Conservation (phyloP, 768 basidiomycete species). For the Suillus lakei region DNA sequence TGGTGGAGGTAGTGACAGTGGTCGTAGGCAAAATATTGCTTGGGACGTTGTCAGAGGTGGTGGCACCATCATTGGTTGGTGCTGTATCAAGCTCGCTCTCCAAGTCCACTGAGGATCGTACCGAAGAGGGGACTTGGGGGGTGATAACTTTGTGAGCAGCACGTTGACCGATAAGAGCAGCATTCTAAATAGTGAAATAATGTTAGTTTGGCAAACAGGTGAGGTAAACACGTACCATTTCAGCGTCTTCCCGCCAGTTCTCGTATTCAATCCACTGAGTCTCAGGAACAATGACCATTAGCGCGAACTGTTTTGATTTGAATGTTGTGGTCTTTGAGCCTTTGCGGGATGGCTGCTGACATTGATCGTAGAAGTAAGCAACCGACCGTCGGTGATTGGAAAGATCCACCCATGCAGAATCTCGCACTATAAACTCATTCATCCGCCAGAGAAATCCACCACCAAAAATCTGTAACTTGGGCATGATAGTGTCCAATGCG, state of each 20-base stretch:
- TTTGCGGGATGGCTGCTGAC: slow-evolving; percentile 5
- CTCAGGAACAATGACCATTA: slow-evolving; percentile 13
- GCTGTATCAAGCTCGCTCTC: background rate
- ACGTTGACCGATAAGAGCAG: background rate
- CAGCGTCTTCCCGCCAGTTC: background rate
- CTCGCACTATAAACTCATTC: slow-evolving; percentile 11
- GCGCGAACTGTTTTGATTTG: slow-evolving; percentile 8
- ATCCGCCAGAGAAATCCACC: slow-evolving; percentile 9
- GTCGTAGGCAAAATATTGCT: background rate
- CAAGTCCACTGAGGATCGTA: background rate
- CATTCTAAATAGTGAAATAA: background rate
- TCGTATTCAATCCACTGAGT: slow-evolving; percentile 13
- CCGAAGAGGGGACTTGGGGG: background rate
- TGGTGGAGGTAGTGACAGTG: background rate
- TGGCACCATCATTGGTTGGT: background rate
- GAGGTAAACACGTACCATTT: background rate
- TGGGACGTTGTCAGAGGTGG: slow-evolving; percentile 1
- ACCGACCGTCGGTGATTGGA: background rate
- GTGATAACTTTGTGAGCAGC: slow-evolving; percentile 6
- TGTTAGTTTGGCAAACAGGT: background rate
- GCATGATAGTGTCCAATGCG: slow-evolving; percentile 3
- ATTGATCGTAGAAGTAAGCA: slow-evolving; percentile 13
- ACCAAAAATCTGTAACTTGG: slow-evolving; percentile 1
- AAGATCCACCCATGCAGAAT: slow-evolving; percentile 15
- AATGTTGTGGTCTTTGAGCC: slow-evolving; percentile 4